Base-by-base conservation (phyloP, 768 basidiomycete genomes). In the Boletus sp. region DNA sequence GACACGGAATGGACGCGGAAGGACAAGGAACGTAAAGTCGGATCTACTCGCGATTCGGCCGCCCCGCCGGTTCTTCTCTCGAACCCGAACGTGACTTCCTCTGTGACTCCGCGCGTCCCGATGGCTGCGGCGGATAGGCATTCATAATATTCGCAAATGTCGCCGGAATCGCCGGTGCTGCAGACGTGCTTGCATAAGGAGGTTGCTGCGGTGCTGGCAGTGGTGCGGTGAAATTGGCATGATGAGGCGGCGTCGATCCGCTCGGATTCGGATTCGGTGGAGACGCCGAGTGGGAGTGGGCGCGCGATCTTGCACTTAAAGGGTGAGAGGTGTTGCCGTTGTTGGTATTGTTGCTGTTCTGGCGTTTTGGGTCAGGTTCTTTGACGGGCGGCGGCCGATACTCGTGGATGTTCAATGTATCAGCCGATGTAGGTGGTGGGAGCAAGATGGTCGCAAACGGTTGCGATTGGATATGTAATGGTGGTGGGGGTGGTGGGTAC, bases 121-220 rank as follows among this genome's bases (percentile, higher is more conserved):
- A 59, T 17, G 63, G 59, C 32, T 70, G 68, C 1, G 74, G 67
- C 9, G 83, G 78, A 67, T 86, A 87, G n/a, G 85, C 85, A 62
- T 85, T 82, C 85, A 89, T 83, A 60, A 89, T 86, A 57, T 80
- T 83, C 35, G 84, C 87, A 66, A 87, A 82, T 52, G 84, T 80
- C 29, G 84, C 74, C 2, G 83, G 79, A 9, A 80, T 73, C 0
- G 75, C 61, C 20, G 68, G 70, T 29, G 69, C 55, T 48, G 63
- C 55, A 2, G 62, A 50, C 33, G 54, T 32, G 37, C 55, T 67
- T 24, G 17, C 48, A 48, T 72, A 66, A 12, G 59, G 57, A 10
- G 56, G 50, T 36, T 73, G 72, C 18, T 62, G 64, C 8, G 55
- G 65, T 35, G 47, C 15, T 39, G 52, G 37, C 15, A 36, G 15